Evolutionary conservation across 495 filamentous ascomycete species (phyloP).

Genomic region (Chaetomidium leptoderma): DNA sequence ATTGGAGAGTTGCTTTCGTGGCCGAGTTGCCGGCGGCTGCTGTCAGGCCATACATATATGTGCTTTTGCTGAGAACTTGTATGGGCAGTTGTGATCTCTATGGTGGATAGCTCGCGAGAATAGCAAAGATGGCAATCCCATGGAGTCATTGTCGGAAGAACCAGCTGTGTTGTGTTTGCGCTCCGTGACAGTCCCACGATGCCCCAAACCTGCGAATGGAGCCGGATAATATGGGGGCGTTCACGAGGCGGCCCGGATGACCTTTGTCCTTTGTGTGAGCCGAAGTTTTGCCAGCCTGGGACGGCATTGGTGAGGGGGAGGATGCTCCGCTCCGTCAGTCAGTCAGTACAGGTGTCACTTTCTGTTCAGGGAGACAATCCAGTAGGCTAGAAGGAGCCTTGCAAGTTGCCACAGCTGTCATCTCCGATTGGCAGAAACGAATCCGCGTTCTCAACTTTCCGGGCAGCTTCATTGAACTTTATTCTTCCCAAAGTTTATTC

Average conservation of each 20-base stretch:
- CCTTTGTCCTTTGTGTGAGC: conserved; percentile 2
- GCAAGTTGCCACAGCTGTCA: too few relatives aligned
- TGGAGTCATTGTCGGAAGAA: background rate
- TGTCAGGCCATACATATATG: background rate
- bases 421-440: too few relatives aligned
- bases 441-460: too few relatives aligned
- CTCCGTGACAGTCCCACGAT: background rate
- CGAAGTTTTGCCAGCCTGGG: conserved; percentile 22
- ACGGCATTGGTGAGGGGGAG: background rate
- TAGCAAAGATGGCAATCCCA: background rate
- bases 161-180: background rate
- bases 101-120: background rate
- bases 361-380: too few relatives aligned
- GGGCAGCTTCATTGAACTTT: too few relatives aligned
- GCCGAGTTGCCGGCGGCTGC: background rate
- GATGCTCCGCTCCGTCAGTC: conserved; percentile 1
- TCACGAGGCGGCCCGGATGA: conserved; percentile 2
- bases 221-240: background rate
- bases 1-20: background rate
- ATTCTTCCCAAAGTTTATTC: too few relatives aligned
- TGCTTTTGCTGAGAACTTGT: too few relatives aligned
- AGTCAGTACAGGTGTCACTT: too few relatives aligned
- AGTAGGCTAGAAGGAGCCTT: background rate
- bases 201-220: background rate
- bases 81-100: background rate